Conservation (phyloP, 2,329 filamentous ascomycete species). For the Aspergillus sp. region DNA sequence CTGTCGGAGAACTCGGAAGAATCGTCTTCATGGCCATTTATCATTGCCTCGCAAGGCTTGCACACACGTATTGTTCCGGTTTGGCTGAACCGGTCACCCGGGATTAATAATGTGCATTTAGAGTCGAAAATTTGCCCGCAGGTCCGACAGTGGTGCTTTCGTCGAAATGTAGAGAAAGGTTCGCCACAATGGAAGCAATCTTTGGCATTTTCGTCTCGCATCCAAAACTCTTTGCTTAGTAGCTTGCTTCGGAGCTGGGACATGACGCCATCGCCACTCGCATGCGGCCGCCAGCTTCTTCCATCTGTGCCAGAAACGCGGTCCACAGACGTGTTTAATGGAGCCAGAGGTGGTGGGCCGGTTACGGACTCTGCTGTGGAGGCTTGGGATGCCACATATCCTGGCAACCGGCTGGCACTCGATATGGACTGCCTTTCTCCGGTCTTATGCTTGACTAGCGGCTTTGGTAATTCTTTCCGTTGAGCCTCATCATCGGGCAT, state of each 20-base stretch:
- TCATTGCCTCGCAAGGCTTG: constrained; percentile 87
- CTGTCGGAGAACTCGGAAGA: constrained; percentile 90
- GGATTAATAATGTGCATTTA: constrained; percentile 90
- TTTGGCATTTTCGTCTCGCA: constrained; percentile 97
- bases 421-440: constrained; percentile 42
- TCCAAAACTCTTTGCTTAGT: constrained; percentile 95
- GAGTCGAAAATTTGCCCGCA: constrained; percentile 99
- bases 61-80: constrained; percentile 83
- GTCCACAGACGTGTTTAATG: constrained; percentile 34
- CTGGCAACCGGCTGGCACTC: constrained; percentile 49
- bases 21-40: constrained; percentile 84
- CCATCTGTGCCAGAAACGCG: constrained; percentile 20
- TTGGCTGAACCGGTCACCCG: constrained; percentile 84
- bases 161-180: constrained; percentile 86
- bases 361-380: constrained; percentile 45
- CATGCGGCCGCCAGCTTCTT: constrained; percentile 22
- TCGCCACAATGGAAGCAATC: constrained; percentile 93
- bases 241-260: constrained; percentile 79
- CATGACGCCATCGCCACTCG: constrained; percentile 38
- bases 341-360: constrained; percentile 45
- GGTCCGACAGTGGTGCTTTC: constrained; percentile 92
- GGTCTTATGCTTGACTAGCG: constrained; percentile 25
- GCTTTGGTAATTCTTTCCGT: constrained; percentile 30
- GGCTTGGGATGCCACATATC: constrained; percentile 43
- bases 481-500: constrained; percentile 32